A percentile compares a stretch with the other conserved stretches of the same genome.
phyloP scores from a whole-genome alignment of 768 basidiomycete genomes.

The Coprinopsis marcescibilis region DNA sequence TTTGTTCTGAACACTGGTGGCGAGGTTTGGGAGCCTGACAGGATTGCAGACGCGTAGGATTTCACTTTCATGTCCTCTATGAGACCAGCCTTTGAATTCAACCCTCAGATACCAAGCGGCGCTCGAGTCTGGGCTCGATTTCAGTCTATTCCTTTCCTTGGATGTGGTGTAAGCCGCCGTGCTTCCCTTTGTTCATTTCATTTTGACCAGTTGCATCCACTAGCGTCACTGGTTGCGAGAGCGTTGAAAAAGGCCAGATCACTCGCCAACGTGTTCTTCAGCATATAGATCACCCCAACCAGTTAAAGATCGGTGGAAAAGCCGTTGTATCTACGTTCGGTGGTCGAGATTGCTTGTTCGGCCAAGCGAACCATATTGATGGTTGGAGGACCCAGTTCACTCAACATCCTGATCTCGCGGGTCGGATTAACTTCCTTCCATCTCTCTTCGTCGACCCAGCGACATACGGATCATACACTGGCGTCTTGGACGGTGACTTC shows the following conservation, averaged over 20 bases:
- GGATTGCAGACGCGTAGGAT: constrained; percentile 59
- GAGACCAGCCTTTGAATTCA: neutral
- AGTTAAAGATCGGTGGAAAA: constrained; percentile 38
- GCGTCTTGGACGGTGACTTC: constrained; percentile 53
- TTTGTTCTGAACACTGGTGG: constrained; percentile 69
- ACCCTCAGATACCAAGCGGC: constrained; percentile 49
- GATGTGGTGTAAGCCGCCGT: constrained; percentile 60
- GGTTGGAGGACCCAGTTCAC: constrained; percentile 58
- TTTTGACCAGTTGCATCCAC: neutral
- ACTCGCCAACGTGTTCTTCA: constrained; percentile 50
- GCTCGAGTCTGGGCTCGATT: constrained; percentile 41
- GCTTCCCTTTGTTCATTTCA: neutral
- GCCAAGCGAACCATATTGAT: constrained; percentile 39
- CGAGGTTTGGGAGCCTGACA: constrained; percentile 57
- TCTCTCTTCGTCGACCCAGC: constrained; percentile 61
- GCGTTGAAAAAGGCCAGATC: constrained; percentile 38
- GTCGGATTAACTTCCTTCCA: constrained; percentile 58
- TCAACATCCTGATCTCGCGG: constrained; percentile 38
- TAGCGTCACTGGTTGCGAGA: constrained; percentile 52
- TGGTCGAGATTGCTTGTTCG: constrained; percentile 66
- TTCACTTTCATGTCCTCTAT: constrained; percentile 3
- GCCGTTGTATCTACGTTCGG: constrained; percentile 68
- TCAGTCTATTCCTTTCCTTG: constrained; percentile 73
- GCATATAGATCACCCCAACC: constrained; percentile 53
- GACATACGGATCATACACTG: constrained; percentile 37